Evolutionary conservation across 2,329 filamentous ascomycete genomes (phyloP).

Genomic region (Thielaviopsis euricoi): DNA sequence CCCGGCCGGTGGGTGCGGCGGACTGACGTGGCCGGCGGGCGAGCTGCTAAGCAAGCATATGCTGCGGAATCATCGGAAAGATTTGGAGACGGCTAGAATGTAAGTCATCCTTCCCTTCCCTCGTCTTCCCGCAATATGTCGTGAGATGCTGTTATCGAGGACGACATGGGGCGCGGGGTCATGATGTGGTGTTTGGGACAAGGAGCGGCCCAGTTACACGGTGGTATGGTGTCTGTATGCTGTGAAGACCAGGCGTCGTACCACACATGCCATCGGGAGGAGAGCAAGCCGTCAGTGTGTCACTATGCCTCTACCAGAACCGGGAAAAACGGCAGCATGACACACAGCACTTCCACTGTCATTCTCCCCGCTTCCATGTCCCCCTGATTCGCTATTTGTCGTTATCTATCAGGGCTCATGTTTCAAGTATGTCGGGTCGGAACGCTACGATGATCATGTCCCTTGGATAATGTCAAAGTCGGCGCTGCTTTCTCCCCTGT

Average conservation of each 20-base stretch:
- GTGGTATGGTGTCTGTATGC: neutral
- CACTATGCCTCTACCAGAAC: neutral
- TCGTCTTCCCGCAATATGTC: neutral
- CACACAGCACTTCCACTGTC: neutral
- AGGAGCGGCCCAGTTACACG: neutral
- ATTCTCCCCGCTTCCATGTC: neutral
- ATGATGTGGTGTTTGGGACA: neutral
- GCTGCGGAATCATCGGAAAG: constrained; percentile 52
- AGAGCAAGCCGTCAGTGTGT: neutral
- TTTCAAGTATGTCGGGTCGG: neutral
- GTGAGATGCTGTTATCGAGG: neutral
- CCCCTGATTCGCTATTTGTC: neutral
- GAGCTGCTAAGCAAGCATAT: constrained; percentile 79
- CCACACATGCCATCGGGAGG: no score
- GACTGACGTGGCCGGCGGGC: constrained; percentile 87
- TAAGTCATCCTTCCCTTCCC: constrained; percentile 28
- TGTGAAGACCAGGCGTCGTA: no score
- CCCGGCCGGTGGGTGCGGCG: constrained; percentile 73
- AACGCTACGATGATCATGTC: neutral
- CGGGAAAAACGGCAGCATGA: neutral
- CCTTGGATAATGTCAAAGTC: neutral
- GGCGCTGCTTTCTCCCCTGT: neutral
- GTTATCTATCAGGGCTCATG: neutral
- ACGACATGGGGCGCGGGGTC: neutral
- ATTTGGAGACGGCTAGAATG: constrained; percentile 54